Base-by-base conservation (phyloP, 257 asterid genomes). In the Scutellaria minor region DNA sequence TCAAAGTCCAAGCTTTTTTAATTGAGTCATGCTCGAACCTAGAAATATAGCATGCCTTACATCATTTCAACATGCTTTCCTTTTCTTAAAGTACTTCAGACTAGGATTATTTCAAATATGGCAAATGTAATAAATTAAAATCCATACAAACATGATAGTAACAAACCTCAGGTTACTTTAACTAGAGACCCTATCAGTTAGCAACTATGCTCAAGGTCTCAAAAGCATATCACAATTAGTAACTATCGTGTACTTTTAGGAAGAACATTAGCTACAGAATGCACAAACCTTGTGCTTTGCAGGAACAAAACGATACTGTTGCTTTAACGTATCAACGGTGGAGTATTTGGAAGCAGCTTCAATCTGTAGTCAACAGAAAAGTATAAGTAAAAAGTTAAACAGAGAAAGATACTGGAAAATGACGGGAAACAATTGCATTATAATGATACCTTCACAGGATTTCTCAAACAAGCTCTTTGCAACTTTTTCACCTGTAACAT, bases 311-410 rank as follows among this genome's bases (percentile, higher is more conserved):
- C 83, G 62, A 82, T 82, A 90, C 64, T 90, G 97, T 68, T 93
- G 97, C 82, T 87, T 93, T 65, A 93, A 78, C 1, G 98, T 91
- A 79, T 94, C 97, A 31, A 94, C 99, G 1, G 99, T 94, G 42
- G 99, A 89, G 78, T 91, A 94, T 66, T 94, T 94, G 7, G 95
- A 75, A 53, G 92, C 82, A 72, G 91, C 93, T 89, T 94, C 98
- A 66, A 94, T 90, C 98, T 94, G 84, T 45, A 75, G 77, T 39
- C 22, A 76, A 6, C 44, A 57, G 44, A 57, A 57, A 55, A 11
- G 44, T 20, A 57, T 27, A 31, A 57, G 64, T 31, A 57, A 31
- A 9, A 31, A 57, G 44, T 4, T 58, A 60, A 75, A 53, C 37
- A 57, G 12, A 62, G 57, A 51, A 42, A 6, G 20, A 58, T 22